These are phyloP conservation scores for Cladorrhinum sp. DNA, from an alignment of 2,329 filamentous ascomycete species.

Conservation along the genomic window DNA sequence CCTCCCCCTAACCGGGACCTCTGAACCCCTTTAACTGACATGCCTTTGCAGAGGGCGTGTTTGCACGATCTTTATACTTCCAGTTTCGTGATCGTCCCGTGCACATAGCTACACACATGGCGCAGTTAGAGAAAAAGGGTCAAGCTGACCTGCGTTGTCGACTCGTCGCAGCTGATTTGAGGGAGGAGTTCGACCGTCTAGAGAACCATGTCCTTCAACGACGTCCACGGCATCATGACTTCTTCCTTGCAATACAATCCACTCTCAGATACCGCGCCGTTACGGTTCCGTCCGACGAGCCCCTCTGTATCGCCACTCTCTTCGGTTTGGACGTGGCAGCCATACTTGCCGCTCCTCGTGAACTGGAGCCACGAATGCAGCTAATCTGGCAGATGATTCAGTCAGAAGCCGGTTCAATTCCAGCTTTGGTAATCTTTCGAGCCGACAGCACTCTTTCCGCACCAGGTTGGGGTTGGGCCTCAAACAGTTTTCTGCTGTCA, in stretches of 20 bases:
- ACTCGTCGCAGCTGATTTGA: neutral
- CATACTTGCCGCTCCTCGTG: neutral
- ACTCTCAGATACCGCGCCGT: constrained; percentile 7
- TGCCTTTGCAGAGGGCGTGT: constrained; percentile 4
- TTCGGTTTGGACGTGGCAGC: neutral
- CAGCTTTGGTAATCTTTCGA: constrained; percentile 1
- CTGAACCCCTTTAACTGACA: neutral
- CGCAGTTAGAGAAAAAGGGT: neutral
- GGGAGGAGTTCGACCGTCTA: neutral
- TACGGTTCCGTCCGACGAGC: constrained; percentile 6
- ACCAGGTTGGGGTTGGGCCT: constrained; percentile 7
- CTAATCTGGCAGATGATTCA: constrained; percentile 1
- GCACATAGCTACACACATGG: neutral
- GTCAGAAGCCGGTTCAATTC: neutral
- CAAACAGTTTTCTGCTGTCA: neutral
- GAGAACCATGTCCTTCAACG: neutral
- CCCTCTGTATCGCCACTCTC: constrained; percentile 12
- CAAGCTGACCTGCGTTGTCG: neutral
- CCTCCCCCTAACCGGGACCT: neutral
- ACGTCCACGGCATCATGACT: neutral
- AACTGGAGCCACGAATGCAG: neutral
- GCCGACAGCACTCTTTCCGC: neutral
- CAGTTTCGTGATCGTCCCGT: constrained; percentile 9
- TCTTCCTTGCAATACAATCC: constrained; percentile 3
- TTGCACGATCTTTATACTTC: constrained; percentile 7